These are phyloP conservation scores for Claviceps pazoutovae DNA, from an alignment of 2,329 filamentous ascomycete species.

Conservation along the genomic window DNA sequence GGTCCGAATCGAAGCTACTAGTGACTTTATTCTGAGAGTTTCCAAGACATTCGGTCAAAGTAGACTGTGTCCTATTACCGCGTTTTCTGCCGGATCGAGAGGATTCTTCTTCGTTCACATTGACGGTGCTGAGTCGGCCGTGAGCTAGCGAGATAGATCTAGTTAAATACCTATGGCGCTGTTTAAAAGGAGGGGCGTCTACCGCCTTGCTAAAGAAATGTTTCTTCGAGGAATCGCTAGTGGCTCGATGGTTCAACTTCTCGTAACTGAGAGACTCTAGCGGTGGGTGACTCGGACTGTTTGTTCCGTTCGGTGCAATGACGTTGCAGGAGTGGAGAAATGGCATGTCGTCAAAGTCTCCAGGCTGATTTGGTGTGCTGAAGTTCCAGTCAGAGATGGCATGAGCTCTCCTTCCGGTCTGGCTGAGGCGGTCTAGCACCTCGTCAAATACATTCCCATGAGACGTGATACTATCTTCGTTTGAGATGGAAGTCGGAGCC, in stretches of 20 bases:
- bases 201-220: background rate
- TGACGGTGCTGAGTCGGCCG: background rate
- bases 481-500: slow-evolving; percentile 1
- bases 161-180: slow-evolving; percentile 3
- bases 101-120: background rate
- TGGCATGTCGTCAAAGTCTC: background rate
- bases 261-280: slow-evolving; percentile 14
- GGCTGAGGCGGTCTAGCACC: slow-evolving; percentile 3
- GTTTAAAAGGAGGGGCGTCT: background rate
- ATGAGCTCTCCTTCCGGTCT: background rate
- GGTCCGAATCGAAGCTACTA: background rate
- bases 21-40: background rate
- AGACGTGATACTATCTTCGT: background rate
- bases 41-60: too few relatives aligned
- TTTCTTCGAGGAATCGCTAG: background rate
- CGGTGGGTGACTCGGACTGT: slow-evolving; percentile 10
- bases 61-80: background rate
- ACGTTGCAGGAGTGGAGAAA: slow-evolving; percentile 14
- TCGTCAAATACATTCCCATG: slow-evolving; percentile 3
- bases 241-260: background rate
- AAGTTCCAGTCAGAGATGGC: too few relatives aligned
- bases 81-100: background rate
- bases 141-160: slow-evolving; percentile 4
- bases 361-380: background rate
- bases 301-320: slow-evolving; percentile 7